A percentile compares a stretch with the other conserved stretches of the same genome.
These are phyloP conservation scores for Strobilomyces dryophilus DNA, from an alignment of 768 basidiomycete species.

Conservation along the genomic window DNA sequence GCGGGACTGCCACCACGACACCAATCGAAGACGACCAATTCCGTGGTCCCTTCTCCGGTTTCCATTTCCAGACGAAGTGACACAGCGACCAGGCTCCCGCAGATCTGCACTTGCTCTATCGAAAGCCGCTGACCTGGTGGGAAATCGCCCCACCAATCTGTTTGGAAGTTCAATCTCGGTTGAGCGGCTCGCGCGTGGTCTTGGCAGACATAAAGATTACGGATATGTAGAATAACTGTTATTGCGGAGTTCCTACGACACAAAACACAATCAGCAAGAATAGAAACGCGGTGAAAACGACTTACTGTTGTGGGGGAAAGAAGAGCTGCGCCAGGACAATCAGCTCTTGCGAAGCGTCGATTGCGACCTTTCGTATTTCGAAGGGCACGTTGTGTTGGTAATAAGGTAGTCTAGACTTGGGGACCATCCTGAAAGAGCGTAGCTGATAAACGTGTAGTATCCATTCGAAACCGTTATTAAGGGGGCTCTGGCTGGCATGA, in stretches of 20 bases:
- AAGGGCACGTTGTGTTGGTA: slow-evolving; percentile 32
- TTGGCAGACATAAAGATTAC: slow-evolving; percentile 51
- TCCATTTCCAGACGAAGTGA: slow-evolving; percentile 31
- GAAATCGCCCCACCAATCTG: slow-evolving; percentile 33
- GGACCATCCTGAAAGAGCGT: slow-evolving; percentile 29
- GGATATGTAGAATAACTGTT: slow-evolving; percentile 40
- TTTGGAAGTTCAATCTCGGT: slow-evolving; percentile 26
- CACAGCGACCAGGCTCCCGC: slow-evolving; percentile 20
- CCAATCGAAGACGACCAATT: slow-evolving; percentile 30
- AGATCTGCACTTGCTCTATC: slow-evolving; percentile 28
- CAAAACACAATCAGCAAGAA: background rate
- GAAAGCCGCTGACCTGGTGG: slow-evolving; percentile 31
- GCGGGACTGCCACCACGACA: slow-evolving; percentile 23
- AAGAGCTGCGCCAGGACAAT: slow-evolving; percentile 30
- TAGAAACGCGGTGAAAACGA: background rate
- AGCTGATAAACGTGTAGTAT: slow-evolving; percentile 31
- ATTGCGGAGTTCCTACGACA: slow-evolving; percentile 25
- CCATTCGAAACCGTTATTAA: slow-evolving; percentile 32
- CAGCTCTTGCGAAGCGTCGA: slow-evolving; percentile 28
- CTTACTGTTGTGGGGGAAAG: slow-evolving; percentile 27
- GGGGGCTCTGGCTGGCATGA: slow-evolving; percentile 31
- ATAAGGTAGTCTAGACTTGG: slow-evolving; percentile 24
- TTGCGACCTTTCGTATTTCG: slow-evolving; percentile 32
- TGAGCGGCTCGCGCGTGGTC: slow-evolving; percentile 45
- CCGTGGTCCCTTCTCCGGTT: slow-evolving; percentile 30